These are phyloP conservation scores for Blastobotrys ciferrii DNA, from an alignment of 1,139 yeast species.

Conservation along the genomic window DNA sequence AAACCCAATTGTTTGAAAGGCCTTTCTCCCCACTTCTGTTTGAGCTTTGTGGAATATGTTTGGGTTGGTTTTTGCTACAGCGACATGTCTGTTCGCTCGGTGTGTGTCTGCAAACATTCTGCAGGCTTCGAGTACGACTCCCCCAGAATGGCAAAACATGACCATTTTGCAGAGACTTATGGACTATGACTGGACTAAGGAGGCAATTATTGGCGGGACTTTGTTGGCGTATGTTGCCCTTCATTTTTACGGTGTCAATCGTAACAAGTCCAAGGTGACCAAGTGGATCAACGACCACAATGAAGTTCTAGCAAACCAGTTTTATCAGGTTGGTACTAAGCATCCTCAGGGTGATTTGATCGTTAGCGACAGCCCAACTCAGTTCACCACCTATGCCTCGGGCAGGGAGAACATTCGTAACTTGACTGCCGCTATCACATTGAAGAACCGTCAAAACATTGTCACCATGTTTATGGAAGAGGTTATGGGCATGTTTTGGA, in stretches of 20 bases:
- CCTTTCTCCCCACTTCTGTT: constrained; percentile 4
- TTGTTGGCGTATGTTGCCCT: constrained; percentile 41
- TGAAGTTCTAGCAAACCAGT: constrained; percentile 59
- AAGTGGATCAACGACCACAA: constrained; percentile 49
- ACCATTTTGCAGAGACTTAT: constrained; percentile 37
- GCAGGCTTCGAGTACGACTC: constrained; percentile 9
- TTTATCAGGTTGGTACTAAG: constrained; percentile 77
- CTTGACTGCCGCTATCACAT: constrained; percentile 57
- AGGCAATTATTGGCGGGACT: constrained; percentile 53
- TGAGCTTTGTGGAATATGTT: neutral
- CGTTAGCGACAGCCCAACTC: constrained; percentile 68
- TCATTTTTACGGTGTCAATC: constrained; percentile 54
- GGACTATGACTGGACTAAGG: constrained; percentile 73
- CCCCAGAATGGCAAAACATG: constrained; percentile 36
- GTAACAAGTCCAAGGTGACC: constrained; percentile 57
- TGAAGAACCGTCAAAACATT: constrained; percentile 79
- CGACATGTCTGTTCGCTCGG: neutral
- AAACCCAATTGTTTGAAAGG: constrained; percentile 8
- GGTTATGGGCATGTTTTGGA: constrained; percentile 54
- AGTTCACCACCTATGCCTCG: constrained; percentile 76
- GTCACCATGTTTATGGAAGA: constrained; percentile 61
- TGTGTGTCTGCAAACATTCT: constrained; percentile 2
- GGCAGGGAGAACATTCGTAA: constrained; percentile 79
- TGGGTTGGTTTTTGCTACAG: neutral
- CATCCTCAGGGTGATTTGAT: constrained; percentile 33